Conservation (phyloP, 2,329 filamentous ascomycete genomes). For the Claviceps paspali region DNA sequence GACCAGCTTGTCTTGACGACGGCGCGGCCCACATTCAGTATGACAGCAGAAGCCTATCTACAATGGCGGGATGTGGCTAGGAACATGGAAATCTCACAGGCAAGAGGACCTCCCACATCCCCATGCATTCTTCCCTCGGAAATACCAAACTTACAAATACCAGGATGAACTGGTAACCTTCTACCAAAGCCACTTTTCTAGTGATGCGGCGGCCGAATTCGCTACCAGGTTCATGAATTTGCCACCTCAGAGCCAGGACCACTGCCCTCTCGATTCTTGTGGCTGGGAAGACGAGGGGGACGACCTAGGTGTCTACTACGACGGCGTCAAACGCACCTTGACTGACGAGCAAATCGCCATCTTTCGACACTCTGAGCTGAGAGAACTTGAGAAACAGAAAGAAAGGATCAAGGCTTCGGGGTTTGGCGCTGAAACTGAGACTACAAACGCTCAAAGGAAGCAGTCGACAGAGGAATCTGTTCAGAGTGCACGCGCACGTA, state of each 20-base stretch:
- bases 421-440: constrained; percentile 1
- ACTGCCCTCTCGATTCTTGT: not conserved
- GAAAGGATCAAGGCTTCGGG: constrained; percentile 17
- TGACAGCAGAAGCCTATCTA: not conserved
- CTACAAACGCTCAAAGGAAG: not conserved
- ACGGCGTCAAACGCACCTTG: constrained; percentile 76
- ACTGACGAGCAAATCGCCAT: constrained; percentile 85
- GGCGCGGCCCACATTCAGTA: not conserved
- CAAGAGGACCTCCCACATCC: not conserved
- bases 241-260: constrained; percentile 10
- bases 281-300: constrained; percentile 33
- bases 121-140: too few relatives aligned
- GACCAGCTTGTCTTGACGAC: not conserved
- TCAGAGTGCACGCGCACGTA: not conserved
- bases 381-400: constrained; percentile 46
- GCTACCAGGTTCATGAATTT: constrained; percentile 26
- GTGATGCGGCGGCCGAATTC: constrained; percentile 29
- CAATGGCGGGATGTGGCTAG: not conserved
- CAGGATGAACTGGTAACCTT: constrained; percentile 47
- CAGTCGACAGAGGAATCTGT: not conserved
- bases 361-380: constrained; percentile 78
- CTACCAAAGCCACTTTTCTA: constrained; percentile 43
- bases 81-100: constrained; percentile 1
- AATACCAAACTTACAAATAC: constrained; percentile 1
- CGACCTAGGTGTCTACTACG: constrained; percentile 71